A percentile compares a stretch with the other conserved stretches of the same genome.
Conservation (phyloP, 805 yeast species). For the Candida oleophila region DNA sequence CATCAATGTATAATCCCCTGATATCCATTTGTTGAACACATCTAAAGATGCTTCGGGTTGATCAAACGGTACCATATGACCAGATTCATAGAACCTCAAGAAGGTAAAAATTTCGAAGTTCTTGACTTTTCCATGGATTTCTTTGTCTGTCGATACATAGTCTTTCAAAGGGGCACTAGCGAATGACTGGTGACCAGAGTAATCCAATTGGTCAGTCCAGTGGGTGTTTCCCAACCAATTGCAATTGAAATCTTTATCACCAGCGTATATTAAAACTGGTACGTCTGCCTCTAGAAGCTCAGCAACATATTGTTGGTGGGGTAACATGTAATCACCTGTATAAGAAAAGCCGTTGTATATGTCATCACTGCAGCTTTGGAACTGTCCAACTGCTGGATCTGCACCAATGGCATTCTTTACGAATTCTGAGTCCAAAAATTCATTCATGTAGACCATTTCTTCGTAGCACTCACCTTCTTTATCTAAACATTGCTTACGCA, state of each 20-base stretch:
- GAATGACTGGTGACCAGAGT: constrained; percentile 19
- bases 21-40: constrained; percentile 84
- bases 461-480: constrained; percentile 51
- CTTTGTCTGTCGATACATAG: not conserved
- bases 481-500: constrained; percentile 50
- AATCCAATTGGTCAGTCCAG: constrained; percentile 36
- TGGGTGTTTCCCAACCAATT: constrained; percentile 46
- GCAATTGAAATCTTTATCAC: constrained; percentile 46
- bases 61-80: constrained; percentile 95
- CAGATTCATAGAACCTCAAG: constrained; percentile 83
- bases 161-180: constrained; percentile 6
- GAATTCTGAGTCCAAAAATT: constrained; percentile 50
- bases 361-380: constrained; percentile 48
- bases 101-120: constrained; percentile 72
- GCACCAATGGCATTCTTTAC: constrained; percentile 62
- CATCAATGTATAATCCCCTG: constrained; percentile 53
- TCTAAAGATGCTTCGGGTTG: constrained; percentile 76
- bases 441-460: constrained; percentile 48
- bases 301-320: constrained; percentile 62
- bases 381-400: constrained; percentile 44
- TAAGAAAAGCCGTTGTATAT: constrained; percentile 50
- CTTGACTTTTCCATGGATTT: constrained; percentile 56
- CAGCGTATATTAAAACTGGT: constrained; percentile 44
- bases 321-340: constrained; percentile 67
- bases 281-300: constrained; percentile 37